These are phyloP conservation scores for Brassica balearica DNA, from an alignment of 441 rosid species.

Conservation along the genomic window DNA sequence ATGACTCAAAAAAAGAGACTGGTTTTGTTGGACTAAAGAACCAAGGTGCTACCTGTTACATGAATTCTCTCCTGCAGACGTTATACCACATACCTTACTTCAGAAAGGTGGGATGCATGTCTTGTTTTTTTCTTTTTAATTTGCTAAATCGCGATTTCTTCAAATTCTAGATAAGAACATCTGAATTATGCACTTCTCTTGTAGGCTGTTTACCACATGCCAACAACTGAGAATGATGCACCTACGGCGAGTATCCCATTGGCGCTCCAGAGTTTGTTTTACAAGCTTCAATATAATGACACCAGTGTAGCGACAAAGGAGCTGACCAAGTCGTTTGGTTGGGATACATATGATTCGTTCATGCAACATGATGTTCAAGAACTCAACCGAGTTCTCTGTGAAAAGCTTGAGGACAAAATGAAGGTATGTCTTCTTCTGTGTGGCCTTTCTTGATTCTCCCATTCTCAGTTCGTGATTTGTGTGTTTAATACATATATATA, in stretches of 20 bases:
- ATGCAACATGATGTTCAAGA: conserved; percentile 98
- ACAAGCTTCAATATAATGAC: conserved; percentile 89
- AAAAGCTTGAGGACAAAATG: conserved; percentile 96
- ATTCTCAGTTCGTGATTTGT: conserved; percentile 24
- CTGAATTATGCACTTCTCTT: conserved; percentile 37
- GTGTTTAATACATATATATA: conserved; percentile 14
- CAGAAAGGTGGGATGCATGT: conserved; percentile 65
- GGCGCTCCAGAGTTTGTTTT: conserved; percentile 92
- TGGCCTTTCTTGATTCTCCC: conserved; percentile 10
- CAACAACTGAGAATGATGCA: conserved; percentile 90
- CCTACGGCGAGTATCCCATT: conserved; percentile 90
- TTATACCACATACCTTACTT: conserved; percentile 84
- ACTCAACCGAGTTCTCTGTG: conserved; percentile 84
- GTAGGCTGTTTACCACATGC: conserved; percentile 99
- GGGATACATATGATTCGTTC: conserved; percentile 96
- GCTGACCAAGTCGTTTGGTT: conserved; percentile 92
- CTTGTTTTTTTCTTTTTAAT: conserved; percentile 28
- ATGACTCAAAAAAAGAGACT: conserved; percentile 93
- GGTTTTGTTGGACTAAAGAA: conserved; percentile 94
- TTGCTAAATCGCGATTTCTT: neutral
- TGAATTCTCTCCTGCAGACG: conserved; percentile 90
- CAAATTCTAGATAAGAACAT: conserved; percentile 28
- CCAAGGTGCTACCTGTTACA: conserved; percentile 96
- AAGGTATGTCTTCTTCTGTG: conserved; percentile 57
- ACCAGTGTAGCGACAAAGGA: conserved; percentile 91